Evolutionary conservation across 78 protist genomes (phyloP), one percentile per base, ranked within the genome.

Genomic region (Monocercomonoides exilis): DNA sequence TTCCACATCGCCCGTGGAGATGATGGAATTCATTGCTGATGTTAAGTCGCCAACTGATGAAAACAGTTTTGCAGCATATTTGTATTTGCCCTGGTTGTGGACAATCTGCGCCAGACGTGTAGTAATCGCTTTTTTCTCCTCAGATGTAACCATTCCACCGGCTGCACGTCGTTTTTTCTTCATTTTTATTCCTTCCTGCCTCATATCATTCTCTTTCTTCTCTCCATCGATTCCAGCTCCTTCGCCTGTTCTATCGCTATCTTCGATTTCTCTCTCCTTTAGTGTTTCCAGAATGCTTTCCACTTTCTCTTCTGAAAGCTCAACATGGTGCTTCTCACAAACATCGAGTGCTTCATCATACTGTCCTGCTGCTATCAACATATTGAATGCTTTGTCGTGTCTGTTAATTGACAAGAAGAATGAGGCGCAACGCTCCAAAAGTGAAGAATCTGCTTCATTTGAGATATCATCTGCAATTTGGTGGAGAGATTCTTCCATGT

Each of bases 291-390:
- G 77, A 86, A 92, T 80, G 41, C 2, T 0, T 45, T 94, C 93
- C 1, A 91, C 93, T 88, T 85, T 88, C 35, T 41, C 85, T 43
- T 90, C 96, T 6, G 92, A 88, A 45, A 94, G 32, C 21, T 5
- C 0, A 35, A 94, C 84, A 34, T 80, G n/a, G 41, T 93, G 79
- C 33, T 41, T 43, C n/a, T 41, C 44, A 87, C 92, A 87, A 46
- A 91, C 11, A 4, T 4, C 82, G 5, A 79, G 11, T 29, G 82
- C 82, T 21, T 79, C 45, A 41, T 6, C 82, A 41, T 79, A 79
- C 11, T 79, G 45, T 29, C 21, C 21, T 5, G 82, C 82, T 4
- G 82, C 6, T 5, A 79, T 21, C 6, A 79, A 41, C 82, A 79
- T 6, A 32, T 79, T 79, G 82, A 79, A 6, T 6, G 82, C 82